Percentiles rank a stretch among this genome's conserved stretches.
Evolutionary conservation across 164 flowering plant species (phyloP).

Genomic region (Liriodendron chinense): DNA sequence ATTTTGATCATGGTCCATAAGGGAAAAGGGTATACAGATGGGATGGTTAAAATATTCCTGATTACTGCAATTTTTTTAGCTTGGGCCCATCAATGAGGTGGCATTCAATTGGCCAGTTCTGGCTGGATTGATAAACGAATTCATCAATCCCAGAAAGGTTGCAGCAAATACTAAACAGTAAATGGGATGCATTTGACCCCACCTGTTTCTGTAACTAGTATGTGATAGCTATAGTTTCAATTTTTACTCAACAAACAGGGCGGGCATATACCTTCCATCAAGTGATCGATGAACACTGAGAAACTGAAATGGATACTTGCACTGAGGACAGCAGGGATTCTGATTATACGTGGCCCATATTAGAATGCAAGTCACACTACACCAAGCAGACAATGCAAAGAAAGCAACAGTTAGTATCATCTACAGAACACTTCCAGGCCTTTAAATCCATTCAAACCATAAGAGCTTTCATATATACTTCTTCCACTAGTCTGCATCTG

Average conservation of each 20-base stretch:
- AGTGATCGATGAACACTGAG: slow-evolving; percentile 79
- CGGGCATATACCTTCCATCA: slow-evolving; percentile 70
- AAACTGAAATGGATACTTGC: slow-evolving; percentile 75
- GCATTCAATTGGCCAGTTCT: too few species aligned
- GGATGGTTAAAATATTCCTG: too few species aligned
- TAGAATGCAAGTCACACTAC: slow-evolving; percentile 86
- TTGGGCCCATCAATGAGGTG: too few species aligned
- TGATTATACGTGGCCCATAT: slow-evolving; percentile 75
- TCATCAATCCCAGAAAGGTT: not conserved
- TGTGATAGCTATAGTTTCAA: not conserved
- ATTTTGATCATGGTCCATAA: too few species aligned
- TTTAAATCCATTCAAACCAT: too few species aligned
- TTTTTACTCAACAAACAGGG: not conserved
- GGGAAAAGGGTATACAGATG: too few species aligned
- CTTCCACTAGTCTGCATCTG: too few species aligned
- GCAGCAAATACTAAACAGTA: not conserved
- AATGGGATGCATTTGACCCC: not conserved
- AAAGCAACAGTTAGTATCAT: not conserved
- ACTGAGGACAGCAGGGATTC: slow-evolving; percentile 84
- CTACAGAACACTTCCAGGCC: not conserved
- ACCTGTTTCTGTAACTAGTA: not conserved
- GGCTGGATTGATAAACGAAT: too few species aligned
- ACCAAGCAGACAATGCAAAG: not conserved
- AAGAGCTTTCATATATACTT: too few species aligned
- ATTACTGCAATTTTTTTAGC: too few species aligned